A percentile compares a stretch with the other conserved stretches of the same genome.
These are phyloP conservation scores for Hypoxylon fuscum DNA, from an alignment of 495 filamentous ascomycete genomes.

Conservation along the genomic window DNA sequence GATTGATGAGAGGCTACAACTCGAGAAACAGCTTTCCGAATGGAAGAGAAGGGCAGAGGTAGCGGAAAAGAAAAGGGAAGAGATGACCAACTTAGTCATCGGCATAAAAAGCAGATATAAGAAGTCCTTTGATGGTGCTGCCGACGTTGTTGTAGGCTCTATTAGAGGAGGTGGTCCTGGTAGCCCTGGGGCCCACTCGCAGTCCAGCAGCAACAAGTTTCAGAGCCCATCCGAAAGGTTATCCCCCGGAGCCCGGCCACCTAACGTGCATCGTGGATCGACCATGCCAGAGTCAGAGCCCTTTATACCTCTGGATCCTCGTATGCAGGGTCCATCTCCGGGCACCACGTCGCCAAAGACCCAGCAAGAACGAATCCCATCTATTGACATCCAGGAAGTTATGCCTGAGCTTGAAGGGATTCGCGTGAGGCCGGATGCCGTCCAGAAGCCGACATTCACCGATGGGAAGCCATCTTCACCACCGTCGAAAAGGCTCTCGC, in stretches of 20 bases:
- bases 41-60: slow-evolving; percentile 41
- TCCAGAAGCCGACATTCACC: slow-evolving; percentile 55
- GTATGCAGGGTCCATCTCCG: slow-evolving; percentile 40
- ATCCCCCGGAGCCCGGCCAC: slow-evolving; percentile 20
- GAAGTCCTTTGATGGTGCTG: slow-evolving; percentile 18
- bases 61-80: slow-evolving; percentile 33
- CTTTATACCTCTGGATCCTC: slow-evolving; percentile 44
- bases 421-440: slow-evolving; percentile 49
- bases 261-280: slow-evolving; percentile 6
- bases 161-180: slow-evolving; percentile 42
- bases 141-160: slow-evolving; percentile 11
- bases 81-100: slow-evolving; percentile 17
- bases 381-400: slow-evolving; percentile 56
- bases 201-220: slow-evolving; percentile 15
- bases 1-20: slow-evolving; percentile 47
- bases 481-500: slow-evolving; percentile 33
- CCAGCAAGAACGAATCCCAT: slow-evolving; percentile 41
- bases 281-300: slow-evolving; percentile 45
- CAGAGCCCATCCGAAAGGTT: slow-evolving; percentile 24
- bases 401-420: slow-evolving; percentile 58
- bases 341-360: slow-evolving; percentile 21
- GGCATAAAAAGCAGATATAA: not conserved
- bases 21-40: slow-evolving; percentile 39
- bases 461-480: slow-evolving; percentile 37
- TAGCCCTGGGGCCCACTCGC: slow-evolving; percentile 19